phyloP scores from a whole-genome alignment of 768 basidiomycete genomes.

The Roridomyces roridus region DNA sequence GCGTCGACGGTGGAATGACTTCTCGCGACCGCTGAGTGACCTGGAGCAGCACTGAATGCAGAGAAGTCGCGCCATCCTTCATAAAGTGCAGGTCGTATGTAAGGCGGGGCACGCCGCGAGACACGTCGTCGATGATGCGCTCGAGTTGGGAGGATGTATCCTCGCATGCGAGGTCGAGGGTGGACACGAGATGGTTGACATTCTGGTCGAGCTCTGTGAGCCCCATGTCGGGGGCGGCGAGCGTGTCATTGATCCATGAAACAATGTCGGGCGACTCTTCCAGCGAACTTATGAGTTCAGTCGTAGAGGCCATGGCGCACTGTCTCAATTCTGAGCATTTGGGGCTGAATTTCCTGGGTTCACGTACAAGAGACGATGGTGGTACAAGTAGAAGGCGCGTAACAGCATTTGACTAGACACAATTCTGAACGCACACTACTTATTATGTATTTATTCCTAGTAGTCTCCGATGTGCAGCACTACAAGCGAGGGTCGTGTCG shows the following conservation, averaged over 20 bases:
- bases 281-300: slow-evolving; percentile 58
- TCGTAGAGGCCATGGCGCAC: no score
- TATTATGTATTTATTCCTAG: no score
- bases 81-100: slow-evolving; percentile 98
- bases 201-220: slow-evolving; percentile 72
- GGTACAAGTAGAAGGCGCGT: no score
- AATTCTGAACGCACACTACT: no score
- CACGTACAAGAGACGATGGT: slow-evolving; percentile 3
- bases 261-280: slow-evolving; percentile 66
- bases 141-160: slow-evolving; percentile 90
- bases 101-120: slow-evolving; percentile 87
- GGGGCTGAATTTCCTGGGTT: neutral
- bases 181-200: slow-evolving; percentile 75
- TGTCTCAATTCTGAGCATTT: no score
- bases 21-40: slow-evolving; percentile 63
- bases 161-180: slow-evolving; percentile 86
- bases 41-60: slow-evolving; percentile 69
- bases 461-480: no score
- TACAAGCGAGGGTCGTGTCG: no score
- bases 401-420: no score
- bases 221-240: slow-evolving; percentile 42
- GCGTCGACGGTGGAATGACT: slow-evolving; percentile 63
- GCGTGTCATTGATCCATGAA: slow-evolving; percentile 75
- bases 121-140: slow-evolving; percentile 90
- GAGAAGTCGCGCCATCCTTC: slow-evolving; percentile 85